Base-by-base conservation (phyloP, 495 filamentous ascomycete species). In the Penicillium flavigenum region DNA sequence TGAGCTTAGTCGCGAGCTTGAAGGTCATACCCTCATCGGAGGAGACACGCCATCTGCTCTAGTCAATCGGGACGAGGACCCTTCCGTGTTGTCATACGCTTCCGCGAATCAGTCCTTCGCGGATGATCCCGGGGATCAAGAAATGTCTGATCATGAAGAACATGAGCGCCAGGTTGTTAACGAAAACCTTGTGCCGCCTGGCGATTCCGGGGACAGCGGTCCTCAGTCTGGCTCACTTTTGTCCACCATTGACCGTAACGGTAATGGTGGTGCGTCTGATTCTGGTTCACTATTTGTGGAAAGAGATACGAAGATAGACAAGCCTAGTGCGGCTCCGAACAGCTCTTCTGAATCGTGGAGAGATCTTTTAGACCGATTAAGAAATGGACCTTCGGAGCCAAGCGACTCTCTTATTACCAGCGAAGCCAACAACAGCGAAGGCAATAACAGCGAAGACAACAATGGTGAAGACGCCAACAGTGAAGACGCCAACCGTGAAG, bases 1-100 rank as follows among this genome's bases (percentile, higher is more conserved):
- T 32, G 52, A 44, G n/a, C 16, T 24, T 51, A 59, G 58, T n/a
- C 46, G 42, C 34, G 62, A 62, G 16, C 48, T 69, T 8, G 66
- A 69, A 2, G 66, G 66, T 8, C 66, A 61, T 12, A 69, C 66
- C 5, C 59, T 69, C 10, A 50, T 69, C 17, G 66, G 57, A 20
- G 66, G 58, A 17, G 66, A 69, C 34, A 48, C 52, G 6, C 63
- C 59, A 10, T 62, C 61, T 1, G 57, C 39, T 24, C 39, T 54
- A 9, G 58, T 29, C n/a, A 55, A 46, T 11, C 52, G 57, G 4
- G 57, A 61, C 38, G 64, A 63, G 20, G 66, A 65, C 24, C 27
- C 57, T 1, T 66, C 59, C 1, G 41, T 46, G 2, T 31, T 65
- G 22, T 67, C 66, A 3, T 67, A 65, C 24, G 16, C 55, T 9